Evolutionary conservation across 2,329 filamentous ascomycete genomes (phyloP).

Genomic region (Aureobasidium vineae): DNA sequence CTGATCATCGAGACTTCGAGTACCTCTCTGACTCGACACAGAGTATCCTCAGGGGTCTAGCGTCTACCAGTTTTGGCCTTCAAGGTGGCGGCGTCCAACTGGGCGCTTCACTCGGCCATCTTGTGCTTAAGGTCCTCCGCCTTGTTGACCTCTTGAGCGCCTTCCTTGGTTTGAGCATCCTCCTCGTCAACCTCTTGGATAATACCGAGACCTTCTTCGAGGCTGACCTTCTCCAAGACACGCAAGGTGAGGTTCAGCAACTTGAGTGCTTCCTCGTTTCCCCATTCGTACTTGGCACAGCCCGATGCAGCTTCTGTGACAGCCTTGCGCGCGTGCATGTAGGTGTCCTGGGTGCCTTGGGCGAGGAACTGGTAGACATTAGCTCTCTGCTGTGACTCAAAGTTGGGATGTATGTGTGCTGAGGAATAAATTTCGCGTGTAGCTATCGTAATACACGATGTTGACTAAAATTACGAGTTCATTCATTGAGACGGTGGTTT

Average conservation of each 20-base stretch:
- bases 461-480: neutral
- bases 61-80: too few relatives aligned
- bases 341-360: neutral
- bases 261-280: neutral
- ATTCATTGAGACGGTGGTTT: neutral
- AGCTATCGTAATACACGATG: neutral
- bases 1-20: too few relatives aligned
- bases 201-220: neutral
- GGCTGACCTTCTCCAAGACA: neutral
- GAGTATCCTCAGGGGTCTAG: too few relatives aligned
- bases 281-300: neutral
- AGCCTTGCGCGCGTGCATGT: neutral
- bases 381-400: neutral
- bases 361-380: neutral
- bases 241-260: neutral
- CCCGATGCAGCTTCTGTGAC: too few relatives aligned
- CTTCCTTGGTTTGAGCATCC: neutral
- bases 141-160: neutral
- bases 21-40: too few relatives aligned
- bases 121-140: neutral
- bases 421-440: neutral
- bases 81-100: too few relatives aligned
- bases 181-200: neutral
- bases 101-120: too few relatives aligned
- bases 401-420: too few relatives aligned